These are phyloP conservation scores for Daldinia eschscholtzii DNA, from an alignment of 2,329 filamentous ascomycete species.

Conservation along the genomic window DNA sequence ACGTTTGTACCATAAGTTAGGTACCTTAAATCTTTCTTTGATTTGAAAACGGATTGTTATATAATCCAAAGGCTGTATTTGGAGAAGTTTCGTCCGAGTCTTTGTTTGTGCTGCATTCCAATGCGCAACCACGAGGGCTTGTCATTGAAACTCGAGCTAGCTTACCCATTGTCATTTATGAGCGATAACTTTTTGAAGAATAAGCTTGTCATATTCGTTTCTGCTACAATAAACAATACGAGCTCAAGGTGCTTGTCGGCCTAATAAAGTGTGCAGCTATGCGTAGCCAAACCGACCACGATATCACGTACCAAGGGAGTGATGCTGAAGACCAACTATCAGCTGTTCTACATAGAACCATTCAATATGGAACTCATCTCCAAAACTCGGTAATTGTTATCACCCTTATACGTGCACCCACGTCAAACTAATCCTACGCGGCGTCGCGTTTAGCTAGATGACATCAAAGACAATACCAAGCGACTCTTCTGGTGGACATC, in stretches of 20 bases:
- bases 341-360: background rate
- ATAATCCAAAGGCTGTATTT: background rate
- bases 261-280: background rate
- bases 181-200: background rate
- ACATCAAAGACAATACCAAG: slow-evolving; percentile 41
- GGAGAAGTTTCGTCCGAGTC: background rate
- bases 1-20: background rate
- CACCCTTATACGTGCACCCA: background rate
- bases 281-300: background rate
- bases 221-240: background rate
- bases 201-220: background rate
- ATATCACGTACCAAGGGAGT: background rate
- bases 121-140: background rate
- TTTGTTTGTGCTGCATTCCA: slow-evolving; percentile 29
- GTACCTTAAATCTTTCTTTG: background rate
- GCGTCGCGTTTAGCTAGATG: slow-evolving; percentile 32
- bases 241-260: background rate
- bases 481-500: slow-evolving; percentile 46
- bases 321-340: slow-evolving; percentile 5
- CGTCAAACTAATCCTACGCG: slow-evolving; percentile 2
- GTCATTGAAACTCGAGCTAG: background rate
- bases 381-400: slow-evolving; percentile 25
- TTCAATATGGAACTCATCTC: slow-evolving; percentile 2
- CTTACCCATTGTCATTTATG: background rate
- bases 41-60: slow-evolving; percentile 30